Base-by-base conservation (phyloP, 140 eudicot genomes). In the Flaveria floridana region DNA sequence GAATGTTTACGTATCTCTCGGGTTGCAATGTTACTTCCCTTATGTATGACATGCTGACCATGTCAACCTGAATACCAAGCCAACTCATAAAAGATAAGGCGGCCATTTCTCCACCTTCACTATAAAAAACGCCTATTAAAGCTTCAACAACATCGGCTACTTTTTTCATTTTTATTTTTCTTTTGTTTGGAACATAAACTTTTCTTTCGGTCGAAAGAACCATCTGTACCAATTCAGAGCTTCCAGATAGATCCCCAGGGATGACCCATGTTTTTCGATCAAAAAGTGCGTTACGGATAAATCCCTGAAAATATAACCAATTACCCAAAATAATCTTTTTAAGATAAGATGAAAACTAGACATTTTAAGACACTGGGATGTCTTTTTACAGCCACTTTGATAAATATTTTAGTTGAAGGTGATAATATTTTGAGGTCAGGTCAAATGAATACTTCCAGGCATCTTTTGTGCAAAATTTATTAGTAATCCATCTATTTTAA, bases 121-220 rank as follows among this genome's bases (percentile, higher is more conserved):
- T 83, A 20, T 88, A 87, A 70, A 71, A 94, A 21, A 86, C 96
- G 8, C 97, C 99, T 53, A 94, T 94, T n/a, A 94, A 30, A 7
- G 99, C 99, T 77, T 94, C 99, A 2, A 82, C 95, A 7, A 80
- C 99, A 62, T 94, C 99, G 6, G 99, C 99, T 0, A 94, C 82
- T 6, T 41, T 86, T 83, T 90, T 88, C 69, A 83, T 75, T 68
- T 85, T 88, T 3, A 94, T 1, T 2, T 65, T 80, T 56, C 95
- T 79, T 39, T 2, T 77, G 12, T 71, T 77, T n/a, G 76, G 71
- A 11, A 16, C 16, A 55, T 82, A 94, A 1, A 88, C 67, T 76
- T 79, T 86, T 61, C 73, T 72, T 26, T 68, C 26, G 28, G 80
- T 52, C 3, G 88, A 72, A 52, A 88, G 65, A 7, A 55, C 4